A percentile compares a stretch with the other conserved stretches of the same genome.
Evolutionary conservation across 768 basidiomycete species (phyloP).

Genomic region (Lactifluus piperatus): DNA sequence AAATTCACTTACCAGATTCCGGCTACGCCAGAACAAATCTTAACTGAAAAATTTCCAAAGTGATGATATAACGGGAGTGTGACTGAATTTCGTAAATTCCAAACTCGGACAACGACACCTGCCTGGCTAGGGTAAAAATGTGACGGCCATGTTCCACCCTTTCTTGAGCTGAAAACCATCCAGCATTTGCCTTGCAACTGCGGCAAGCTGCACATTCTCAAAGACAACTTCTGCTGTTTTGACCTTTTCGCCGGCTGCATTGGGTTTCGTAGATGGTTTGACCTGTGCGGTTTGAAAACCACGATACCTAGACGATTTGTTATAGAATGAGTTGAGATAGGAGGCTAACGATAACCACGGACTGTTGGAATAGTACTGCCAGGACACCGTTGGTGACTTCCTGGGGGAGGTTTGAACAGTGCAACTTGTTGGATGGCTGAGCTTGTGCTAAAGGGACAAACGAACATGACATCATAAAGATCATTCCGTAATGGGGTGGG

Average conservation of each 20-base stretch:
- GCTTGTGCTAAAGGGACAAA: slow-evolving; percentile 38
- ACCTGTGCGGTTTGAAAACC: slow-evolving; percentile 72
- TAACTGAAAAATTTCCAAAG: background rate
- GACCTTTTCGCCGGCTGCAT: slow-evolving; percentile 51
- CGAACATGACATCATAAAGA: slow-evolving; percentile 19
- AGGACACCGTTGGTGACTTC: slow-evolving; percentile 86
- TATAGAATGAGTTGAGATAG: background rate
- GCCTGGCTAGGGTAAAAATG: slow-evolving; percentile 41
- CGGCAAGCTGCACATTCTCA: slow-evolving; percentile 65
- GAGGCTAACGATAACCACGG: slow-evolving; percentile 29
- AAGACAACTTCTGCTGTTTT: slow-evolving; percentile 80
- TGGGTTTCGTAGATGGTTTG: slow-evolving; percentile 58
- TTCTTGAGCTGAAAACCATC: slow-evolving; percentile 84
- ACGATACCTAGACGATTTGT: slow-evolving; percentile 49
- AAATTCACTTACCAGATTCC: slow-evolving; percentile 23
- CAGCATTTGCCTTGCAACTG: slow-evolving; percentile 70
- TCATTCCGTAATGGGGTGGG: background rate
- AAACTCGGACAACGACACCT: slow-evolving; percentile 8
- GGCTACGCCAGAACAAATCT: background rate
- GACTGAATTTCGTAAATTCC: background rate
- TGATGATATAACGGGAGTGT: background rate
- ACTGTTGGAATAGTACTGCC: slow-evolving; percentile 88
- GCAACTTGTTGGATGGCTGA: slow-evolving; percentile 34
- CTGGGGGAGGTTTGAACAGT: slow-evolving; percentile 82
- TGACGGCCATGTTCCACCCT: slow-evolving; percentile 76